phyloP scores from a whole-genome alignment of 2,329 filamentous ascomycete species.

The Bipolaris victoriae region DNA sequence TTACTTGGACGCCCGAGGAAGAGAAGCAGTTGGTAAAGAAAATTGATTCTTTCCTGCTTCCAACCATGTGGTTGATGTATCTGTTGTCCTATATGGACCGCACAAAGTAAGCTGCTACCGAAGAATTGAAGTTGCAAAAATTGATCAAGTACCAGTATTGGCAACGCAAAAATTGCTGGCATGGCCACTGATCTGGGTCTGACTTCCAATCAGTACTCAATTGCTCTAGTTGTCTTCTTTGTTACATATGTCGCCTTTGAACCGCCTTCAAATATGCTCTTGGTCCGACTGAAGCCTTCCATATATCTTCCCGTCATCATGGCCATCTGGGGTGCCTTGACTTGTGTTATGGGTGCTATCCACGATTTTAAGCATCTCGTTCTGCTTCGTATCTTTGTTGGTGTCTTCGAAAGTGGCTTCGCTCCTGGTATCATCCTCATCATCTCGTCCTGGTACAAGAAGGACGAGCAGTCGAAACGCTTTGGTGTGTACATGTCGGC shows the following conservation, averaged over 20 bases:
- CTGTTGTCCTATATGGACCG: conserved; percentile 57
- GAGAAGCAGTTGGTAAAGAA: conserved; percentile 57
- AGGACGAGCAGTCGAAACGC: conserved; percentile 62
- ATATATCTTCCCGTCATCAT: conserved; percentile 60
- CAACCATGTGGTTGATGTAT: conserved; percentile 59
- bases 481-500: conserved; percentile 65
- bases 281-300: conserved; percentile 57
- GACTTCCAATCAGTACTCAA: conserved; percentile 58
- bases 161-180: conserved; percentile 60
- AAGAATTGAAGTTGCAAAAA: background rate
- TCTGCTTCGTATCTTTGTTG: conserved; percentile 61
- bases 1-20: conserved; percentile 57
- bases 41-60: conserved; percentile 56
- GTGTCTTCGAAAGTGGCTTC: conserved; percentile 62
- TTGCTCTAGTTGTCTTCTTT: conserved; percentile 62
- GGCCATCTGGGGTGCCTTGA: conserved; percentile 60
- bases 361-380: conserved; percentile 57
- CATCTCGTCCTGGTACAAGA: conserved; percentile 56
- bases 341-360: conserved; percentile 59
- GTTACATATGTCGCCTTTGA: conserved; percentile 60
- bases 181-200: conserved; percentile 57
- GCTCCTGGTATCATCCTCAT: conserved; percentile 62
- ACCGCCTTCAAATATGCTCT: conserved; percentile 61
- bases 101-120: conserved; percentile 40
- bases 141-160: conserved; percentile 39